Conservation (phyloP, 2,329 filamentous ascomycete genomes). For the Atkinsonella texensis region DNA sequence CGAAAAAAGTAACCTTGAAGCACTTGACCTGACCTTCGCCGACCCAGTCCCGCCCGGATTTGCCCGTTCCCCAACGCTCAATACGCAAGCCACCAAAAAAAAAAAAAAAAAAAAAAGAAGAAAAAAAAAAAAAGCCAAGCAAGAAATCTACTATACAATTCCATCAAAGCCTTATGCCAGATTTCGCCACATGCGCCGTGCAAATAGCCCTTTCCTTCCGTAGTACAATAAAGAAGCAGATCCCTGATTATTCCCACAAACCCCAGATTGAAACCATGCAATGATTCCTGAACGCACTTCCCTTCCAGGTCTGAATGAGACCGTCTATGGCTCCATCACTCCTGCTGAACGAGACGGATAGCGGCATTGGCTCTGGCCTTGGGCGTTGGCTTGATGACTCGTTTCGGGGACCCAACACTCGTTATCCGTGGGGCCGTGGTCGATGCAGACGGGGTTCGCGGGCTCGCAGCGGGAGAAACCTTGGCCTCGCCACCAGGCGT, state of each 20-base stretch:
- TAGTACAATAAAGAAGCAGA: background rate
- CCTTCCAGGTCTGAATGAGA: no score
- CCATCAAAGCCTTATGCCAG: background rate
- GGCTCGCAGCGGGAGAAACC: background rate
- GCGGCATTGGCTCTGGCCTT: conserved; percentile 7
- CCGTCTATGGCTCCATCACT: background rate
- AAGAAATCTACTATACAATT: background rate
- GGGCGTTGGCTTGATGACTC: conserved; percentile 8
- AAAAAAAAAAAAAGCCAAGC: background rate
- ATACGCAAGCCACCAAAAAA: background rate
- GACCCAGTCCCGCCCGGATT: background rate
- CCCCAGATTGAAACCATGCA: background rate
- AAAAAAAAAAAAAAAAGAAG: no score
- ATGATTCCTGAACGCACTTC: background rate
- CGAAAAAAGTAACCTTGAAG: background rate
- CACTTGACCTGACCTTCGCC: background rate
- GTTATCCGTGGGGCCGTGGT: background rate
- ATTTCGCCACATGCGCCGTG: background rate
- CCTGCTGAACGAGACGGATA: conserved; percentile 4
- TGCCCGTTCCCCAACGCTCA: background rate
- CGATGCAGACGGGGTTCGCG: background rate
- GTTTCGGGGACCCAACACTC: background rate
- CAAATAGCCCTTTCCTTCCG: background rate
- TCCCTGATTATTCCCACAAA: background rate
- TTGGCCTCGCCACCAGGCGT: conserved; percentile 2